Evolutionary conservation across 306 rosid species (phyloP).

Genomic region (Prinsepia uniflora): DNA sequence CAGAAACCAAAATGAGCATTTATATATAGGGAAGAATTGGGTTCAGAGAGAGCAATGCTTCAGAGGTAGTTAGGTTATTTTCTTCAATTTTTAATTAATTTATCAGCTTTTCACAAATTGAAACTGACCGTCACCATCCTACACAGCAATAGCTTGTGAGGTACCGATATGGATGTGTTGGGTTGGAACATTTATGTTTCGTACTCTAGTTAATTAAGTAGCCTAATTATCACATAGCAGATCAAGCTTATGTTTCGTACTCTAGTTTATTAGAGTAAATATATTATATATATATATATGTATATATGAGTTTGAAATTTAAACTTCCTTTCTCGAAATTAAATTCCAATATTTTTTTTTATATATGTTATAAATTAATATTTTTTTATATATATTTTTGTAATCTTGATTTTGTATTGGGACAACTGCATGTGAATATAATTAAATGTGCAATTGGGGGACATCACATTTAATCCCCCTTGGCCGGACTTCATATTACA

Average conservation of each 20-base stretch:
- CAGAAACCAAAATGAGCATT: slow-evolving; percentile 5
- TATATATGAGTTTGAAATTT: too few relatives aligned
- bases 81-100: not conserved
- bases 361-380: not conserved
- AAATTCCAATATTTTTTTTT: not conserved
- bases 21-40: slow-evolving; percentile 23
- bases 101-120: slow-evolving; percentile 28
- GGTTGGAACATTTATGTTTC: slow-evolving; percentile 49
- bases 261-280: too few relatives aligned
- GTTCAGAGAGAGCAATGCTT: slow-evolving; percentile 26
- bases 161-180: slow-evolving; percentile 43
- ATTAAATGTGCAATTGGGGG: slow-evolving; percentile 38
- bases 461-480: slow-evolving; percentile 22
- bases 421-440: slow-evolving; percentile 64
- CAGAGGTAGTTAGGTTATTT: slow-evolving; percentile 1
- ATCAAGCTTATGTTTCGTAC: too few relatives aligned
- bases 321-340: not conserved
- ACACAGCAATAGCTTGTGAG: slow-evolving; percentile 49
- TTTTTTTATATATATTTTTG: not conserved
- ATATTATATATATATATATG: too few relatives aligned
- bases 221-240: too few relatives aligned
- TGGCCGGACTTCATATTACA: slow-evolving; percentile 29
- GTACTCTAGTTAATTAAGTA: too few relatives aligned
- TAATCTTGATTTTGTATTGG: not conserved
- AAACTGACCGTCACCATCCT: slow-evolving; percentile 41